Percentiles rank a stretch among this genome's conserved stretches.
Conservation (phyloP, 2,329 filamentous ascomycete genomes). For the Escovopsis sp. region DNA sequence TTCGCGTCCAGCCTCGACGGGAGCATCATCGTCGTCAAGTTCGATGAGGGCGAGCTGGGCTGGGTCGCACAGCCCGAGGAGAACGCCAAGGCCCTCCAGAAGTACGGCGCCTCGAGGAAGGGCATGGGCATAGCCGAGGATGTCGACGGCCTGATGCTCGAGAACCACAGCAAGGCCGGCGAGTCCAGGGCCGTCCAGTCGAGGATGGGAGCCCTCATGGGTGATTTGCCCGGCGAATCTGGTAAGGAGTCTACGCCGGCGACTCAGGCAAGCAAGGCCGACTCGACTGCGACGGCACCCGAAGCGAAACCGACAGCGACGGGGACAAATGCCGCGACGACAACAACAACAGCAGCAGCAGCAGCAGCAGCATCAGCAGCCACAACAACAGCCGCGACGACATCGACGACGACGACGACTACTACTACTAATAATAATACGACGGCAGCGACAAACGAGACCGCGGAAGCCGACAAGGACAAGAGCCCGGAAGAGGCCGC, state of each 20-base stretch:
- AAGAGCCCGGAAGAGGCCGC: constrained; percentile 30
- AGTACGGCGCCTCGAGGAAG: constrained; percentile 78
- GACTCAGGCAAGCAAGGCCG: constrained; percentile 26
- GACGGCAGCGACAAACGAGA: constrained; percentile 25
- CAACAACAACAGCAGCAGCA: too few relatives aligned
- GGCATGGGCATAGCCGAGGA: constrained; percentile 84
- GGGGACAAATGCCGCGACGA: too few relatives aligned
- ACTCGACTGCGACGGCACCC: constrained; percentile 3
- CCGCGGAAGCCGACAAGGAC: constrained; percentile 7
- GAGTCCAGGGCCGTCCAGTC: constrained; percentile 84
- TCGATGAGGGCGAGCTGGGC: constrained; percentile 76
- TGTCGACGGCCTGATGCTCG: constrained; percentile 71
- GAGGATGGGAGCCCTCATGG: constrained; percentile 97
- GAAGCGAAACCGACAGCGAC: constrained; percentile 21
- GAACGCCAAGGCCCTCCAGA: constrained; percentile 84
- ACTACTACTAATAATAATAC: constrained; percentile 11
- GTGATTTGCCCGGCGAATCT: constrained; percentile 51
- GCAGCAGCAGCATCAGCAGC: too few relatives aligned
- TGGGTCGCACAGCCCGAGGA: constrained; percentile 76
- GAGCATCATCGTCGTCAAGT: constrained; percentile 66
- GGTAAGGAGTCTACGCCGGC: constrained; percentile 33
- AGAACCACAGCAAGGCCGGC: constrained; percentile 83
- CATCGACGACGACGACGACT: not conserved
- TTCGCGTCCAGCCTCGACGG: constrained; percentile 84
- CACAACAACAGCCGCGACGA: too few relatives aligned